Percentiles rank a stretch among this genome's conserved stretches.
These are phyloP conservation scores for Talaromyces marneffei DNA, from an alignment of 2,329 filamentous ascomycete genomes.

Conservation along the genomic window DNA sequence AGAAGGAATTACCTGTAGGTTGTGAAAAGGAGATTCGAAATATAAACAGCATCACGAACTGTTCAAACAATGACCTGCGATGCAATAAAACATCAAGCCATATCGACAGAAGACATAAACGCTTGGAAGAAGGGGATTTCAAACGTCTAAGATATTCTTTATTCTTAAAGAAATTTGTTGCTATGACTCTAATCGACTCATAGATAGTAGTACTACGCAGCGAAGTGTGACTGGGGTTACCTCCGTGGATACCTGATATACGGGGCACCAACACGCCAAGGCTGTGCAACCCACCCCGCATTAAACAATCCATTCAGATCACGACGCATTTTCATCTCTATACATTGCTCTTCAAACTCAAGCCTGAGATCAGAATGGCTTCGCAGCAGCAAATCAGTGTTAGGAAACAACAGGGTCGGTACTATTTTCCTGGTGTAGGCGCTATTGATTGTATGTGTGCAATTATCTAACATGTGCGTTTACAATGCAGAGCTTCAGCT, in stretches of 20 bases:
- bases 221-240: too few relatives aligned
- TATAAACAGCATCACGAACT: neutral
- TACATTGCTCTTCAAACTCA: neutral
- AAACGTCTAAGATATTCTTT: neutral
- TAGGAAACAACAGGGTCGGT: slow-evolving; percentile 45
- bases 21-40: neutral
- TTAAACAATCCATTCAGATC: slow-evolving; percentile 13
- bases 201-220: too few relatives aligned
- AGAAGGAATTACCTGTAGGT: too few relatives aligned
- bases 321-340: neutral
- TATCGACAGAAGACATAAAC: neutral
- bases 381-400: slow-evolving; percentile 36
- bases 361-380: slow-evolving; percentile 26
- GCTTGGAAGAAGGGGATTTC: neutral
- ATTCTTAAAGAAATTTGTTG: neutral
- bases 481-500: slow-evolving; percentile 40
- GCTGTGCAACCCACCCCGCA: neutral
- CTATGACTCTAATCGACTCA: neutral
- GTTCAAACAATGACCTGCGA: neutral
- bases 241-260: neutral
- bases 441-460: too few relatives aligned
- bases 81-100: neutral
- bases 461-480: neutral
- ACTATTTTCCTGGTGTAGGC: neutral
- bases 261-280: neutral